These are phyloP conservation scores for Caryopteris hybrid DNA, from an alignment of 305 asterid species.

Conservation along the genomic window DNA sequence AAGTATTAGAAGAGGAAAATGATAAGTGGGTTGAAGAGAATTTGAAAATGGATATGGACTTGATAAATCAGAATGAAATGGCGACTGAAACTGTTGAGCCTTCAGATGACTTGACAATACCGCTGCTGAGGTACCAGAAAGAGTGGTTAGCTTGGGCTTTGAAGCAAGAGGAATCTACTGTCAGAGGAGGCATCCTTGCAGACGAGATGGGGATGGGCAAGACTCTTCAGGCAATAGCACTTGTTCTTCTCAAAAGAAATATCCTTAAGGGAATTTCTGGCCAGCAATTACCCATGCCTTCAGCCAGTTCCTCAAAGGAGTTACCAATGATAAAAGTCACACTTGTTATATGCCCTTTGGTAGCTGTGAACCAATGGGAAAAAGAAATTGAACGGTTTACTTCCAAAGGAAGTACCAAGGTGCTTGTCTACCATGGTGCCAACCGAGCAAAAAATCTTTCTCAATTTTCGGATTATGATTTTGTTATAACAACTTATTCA, in stretches of 20 bases:
- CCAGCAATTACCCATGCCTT: slow-evolving; percentile 31
- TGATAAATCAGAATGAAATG: slow-evolving; percentile 57
- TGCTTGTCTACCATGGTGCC: slow-evolving; percentile 84
- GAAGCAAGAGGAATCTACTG: slow-evolving; percentile 78
- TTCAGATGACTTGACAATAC: slow-evolving; percentile 69
- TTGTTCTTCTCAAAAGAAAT: slow-evolving; percentile 75
- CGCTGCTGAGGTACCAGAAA: slow-evolving; percentile 80
- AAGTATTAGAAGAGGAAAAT: slow-evolving; percentile 63
- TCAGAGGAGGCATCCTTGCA: slow-evolving; percentile 90
- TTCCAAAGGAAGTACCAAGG: slow-evolving; percentile 65
- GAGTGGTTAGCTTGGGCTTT: slow-evolving; percentile 96
- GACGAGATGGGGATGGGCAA: slow-evolving; percentile 99
- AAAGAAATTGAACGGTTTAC: slow-evolving; percentile 84
- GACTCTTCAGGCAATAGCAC: slow-evolving; percentile 93
- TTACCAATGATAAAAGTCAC: slow-evolving; percentile 67
- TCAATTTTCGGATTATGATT: slow-evolving; percentile 69
- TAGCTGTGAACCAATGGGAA: slow-evolving; percentile 85
- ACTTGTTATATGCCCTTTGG: slow-evolving; percentile 88
- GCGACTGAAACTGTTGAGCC: slow-evolving; percentile 58
- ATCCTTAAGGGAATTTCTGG: slow-evolving; percentile 34
- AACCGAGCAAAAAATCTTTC: slow-evolving; percentile 52
- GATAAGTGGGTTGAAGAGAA: slow-evolving; percentile 68
- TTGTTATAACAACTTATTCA: slow-evolving; percentile 88
- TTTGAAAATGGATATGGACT: slow-evolving; percentile 39
- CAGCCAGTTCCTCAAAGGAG: slow-evolving; percentile 42